phyloP scores from a whole-genome alignment of 176 grass and related monocot species.

The Aegilops sharonensis region DNA sequence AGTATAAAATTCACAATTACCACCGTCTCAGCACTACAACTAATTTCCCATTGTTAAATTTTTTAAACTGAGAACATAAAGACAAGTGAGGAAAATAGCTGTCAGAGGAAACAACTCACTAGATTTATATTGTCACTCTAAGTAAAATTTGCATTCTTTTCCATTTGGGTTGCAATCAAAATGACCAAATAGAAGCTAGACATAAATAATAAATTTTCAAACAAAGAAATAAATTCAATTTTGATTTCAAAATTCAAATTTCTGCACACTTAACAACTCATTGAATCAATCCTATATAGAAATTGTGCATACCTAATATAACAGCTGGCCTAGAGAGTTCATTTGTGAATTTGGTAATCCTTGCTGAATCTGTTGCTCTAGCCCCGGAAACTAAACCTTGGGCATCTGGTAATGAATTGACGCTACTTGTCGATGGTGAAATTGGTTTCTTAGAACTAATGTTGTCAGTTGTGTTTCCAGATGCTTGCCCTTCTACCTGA shows the following conservation, averaged over 20 bases:
- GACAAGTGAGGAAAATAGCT: not conserved
- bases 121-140: slow-evolving; percentile 5
- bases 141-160: not conserved
- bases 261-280: not conserved
- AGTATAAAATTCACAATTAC: not conserved
- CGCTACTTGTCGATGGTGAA: slow-evolving; percentile 53
- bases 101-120: not conserved
- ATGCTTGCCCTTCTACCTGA: slow-evolving; percentile 50
- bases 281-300: slow-evolving; percentile 6
- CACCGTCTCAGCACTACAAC: not conserved
- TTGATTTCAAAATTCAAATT: not conserved
- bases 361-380: slow-evolving; percentile 94
- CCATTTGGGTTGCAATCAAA: slow-evolving; percentile 8
- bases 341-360: slow-evolving; percentile 74
- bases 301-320: slow-evolving; percentile 69
- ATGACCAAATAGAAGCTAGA: not conserved
- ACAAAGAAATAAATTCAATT: not conserved
- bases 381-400: slow-evolving; percentile 78
- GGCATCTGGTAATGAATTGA: slow-evolving; percentile 57
- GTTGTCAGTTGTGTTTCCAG: slow-evolving; percentile 42
- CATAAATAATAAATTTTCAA: not conserved
- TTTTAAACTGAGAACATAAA: not conserved
- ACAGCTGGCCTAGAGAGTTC: slow-evolving; percentile 89
- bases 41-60: not conserved
- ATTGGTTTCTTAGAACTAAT: slow-evolving; percentile 50